Percentiles rank a stretch among this genome's conserved stretches.
Conservation (phyloP, 306 rosid genomes). For the Alnus rubra region DNA sequence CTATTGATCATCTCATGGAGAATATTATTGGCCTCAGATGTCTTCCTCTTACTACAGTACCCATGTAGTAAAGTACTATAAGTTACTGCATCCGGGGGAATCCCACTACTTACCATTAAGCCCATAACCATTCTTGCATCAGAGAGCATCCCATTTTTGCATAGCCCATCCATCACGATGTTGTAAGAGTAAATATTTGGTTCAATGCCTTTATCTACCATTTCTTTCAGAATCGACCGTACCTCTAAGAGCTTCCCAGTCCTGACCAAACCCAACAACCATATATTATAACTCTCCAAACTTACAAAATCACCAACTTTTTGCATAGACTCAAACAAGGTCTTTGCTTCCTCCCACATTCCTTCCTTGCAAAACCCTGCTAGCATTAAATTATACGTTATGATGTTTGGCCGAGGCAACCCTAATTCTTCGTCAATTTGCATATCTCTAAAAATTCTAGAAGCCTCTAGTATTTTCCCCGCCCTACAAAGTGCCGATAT, state of each 20-base stretch:
- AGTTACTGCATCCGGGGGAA: slow-evolving; percentile 65
- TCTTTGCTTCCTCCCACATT: slow-evolving; percentile 72
- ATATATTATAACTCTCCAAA: slow-evolving; percentile 73
- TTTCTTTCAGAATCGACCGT: slow-evolving; percentile 59
- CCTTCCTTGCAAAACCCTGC: slow-evolving; percentile 75
- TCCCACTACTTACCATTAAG: slow-evolving; percentile 57
- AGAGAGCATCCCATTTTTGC: slow-evolving; percentile 63
- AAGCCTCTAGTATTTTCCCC: slow-evolving; percentile 80
- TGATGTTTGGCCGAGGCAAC: slow-evolving; percentile 70
- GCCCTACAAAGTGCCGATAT: slow-evolving; percentile 76
- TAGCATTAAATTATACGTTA: slow-evolving; percentile 77
- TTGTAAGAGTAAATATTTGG: slow-evolving; percentile 70
- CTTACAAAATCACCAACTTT: slow-evolving; percentile 33
- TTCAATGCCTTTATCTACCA: slow-evolving; percentile 56
- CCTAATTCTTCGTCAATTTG: slow-evolving; percentile 70
- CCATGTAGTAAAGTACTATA: slow-evolving; percentile 78
- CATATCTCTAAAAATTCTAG: slow-evolving; percentile 91
- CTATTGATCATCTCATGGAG: slow-evolving; percentile 71
- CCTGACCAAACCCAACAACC: slow-evolving; percentile 72
- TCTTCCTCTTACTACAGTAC: slow-evolving; percentile 71
- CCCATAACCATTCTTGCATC: slow-evolving; percentile 71
- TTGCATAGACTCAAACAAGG: slow-evolving; percentile 67
- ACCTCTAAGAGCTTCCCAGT: slow-evolving; percentile 69
- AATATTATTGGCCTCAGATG: slow-evolving; percentile 66
- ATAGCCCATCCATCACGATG: slow-evolving; percentile 72